Evolutionary conservation across 371 early-diverging fungal species (phyloP), one percentile per base, ranked within the genome.

Genomic region (Mortierella sp.): DNA sequence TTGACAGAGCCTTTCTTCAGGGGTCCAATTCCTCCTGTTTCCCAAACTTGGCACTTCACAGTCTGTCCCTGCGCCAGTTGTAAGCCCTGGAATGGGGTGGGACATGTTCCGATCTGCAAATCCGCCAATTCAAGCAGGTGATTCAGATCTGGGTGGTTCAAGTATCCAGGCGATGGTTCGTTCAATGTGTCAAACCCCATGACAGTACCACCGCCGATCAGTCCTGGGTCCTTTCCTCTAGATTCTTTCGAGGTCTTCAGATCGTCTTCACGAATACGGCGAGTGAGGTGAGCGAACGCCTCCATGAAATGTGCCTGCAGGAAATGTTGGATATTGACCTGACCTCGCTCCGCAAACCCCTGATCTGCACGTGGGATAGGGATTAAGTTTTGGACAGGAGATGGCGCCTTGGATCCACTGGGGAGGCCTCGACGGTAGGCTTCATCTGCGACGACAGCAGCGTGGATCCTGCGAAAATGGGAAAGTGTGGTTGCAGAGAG

Each of bases 131-230:
- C 88, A 65, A 90, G 87, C 60, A 88, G 88, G 18, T 68, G 58
- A 26, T 82, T 71, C 6, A 93, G 56, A 26, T 81, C 81, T 7
- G 80, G 59, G 10, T 93, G 64, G 2, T 92, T 92, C 72, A 94
- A 89, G 50, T 90, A 93, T 0, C 94, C 94, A 12, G 84, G 83
- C 58, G 68, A 58, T 7, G 95, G 95, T 58, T 94, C 95, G 51
- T 94, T 94, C 81, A 94, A 82, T 9, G 90, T 83, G 61, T 94
- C 94, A 64, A 90, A 90, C 1, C 91, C 94, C 58, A 91, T 71
- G 10, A 93, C 88, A 0, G 91, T 86, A 3, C 86, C 84, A 19
- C 88, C 67, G 51, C 85, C 81, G 27, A 64, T 71, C 5, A 94
- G 69, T 6, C 61, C 55, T 27, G 38, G 34, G 10, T 34, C 10